Evolutionary conservation across 2,329 filamentous ascomycete species (phyloP).

Genomic region (Phyllosticta ampelicida): DNA sequence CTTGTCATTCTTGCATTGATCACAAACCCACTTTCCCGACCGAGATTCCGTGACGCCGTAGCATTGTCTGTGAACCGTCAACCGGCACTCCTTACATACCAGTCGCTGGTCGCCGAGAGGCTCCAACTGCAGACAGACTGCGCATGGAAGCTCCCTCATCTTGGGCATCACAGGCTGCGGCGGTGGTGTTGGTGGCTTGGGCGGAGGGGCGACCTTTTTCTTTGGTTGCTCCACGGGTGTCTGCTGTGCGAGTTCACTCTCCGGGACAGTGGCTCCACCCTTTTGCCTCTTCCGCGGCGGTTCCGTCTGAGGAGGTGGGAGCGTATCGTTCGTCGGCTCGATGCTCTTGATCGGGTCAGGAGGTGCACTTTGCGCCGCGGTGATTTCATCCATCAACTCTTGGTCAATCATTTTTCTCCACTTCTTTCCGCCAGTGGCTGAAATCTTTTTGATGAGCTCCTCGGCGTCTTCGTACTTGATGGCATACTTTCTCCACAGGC

Average conservation of each 20-base stretch:
- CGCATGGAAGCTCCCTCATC: slow-evolving; percentile 69
- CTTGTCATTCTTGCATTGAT: slow-evolving; percentile 92
- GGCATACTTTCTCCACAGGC: slow-evolving; percentile 90
- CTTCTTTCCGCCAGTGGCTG: slow-evolving; percentile 65
- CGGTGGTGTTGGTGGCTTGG: slow-evolving; percentile 42
- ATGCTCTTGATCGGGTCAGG: slow-evolving; percentile 13
- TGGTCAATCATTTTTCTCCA: slow-evolving; percentile 88
- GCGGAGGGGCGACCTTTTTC: slow-evolving; percentile 42
- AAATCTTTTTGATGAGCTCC: slow-evolving; percentile 79
- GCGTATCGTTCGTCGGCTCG: slow-evolving; percentile 16
- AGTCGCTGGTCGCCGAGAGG: slow-evolving; percentile 47
- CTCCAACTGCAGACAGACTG: slow-evolving; percentile 68
- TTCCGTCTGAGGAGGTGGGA: slow-evolving; percentile 26
- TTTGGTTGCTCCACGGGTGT: slow-evolving; percentile 39
- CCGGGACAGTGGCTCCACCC: slow-evolving; percentile 24
- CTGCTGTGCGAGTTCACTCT: slow-evolving; percentile 39
- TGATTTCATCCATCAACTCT: slow-evolving; percentile 66
- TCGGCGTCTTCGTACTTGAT: slow-evolving; percentile 94
- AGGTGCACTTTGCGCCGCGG: slow-evolving; percentile 24
- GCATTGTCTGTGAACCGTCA: slow-evolving; percentile 85
- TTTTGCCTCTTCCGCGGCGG: slow-evolving; percentile 52
- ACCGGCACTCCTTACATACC: slow-evolving; percentile 74
- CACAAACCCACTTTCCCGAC: slow-evolving; percentile 80
- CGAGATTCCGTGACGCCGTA: slow-evolving; percentile 73
- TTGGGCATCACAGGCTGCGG: slow-evolving; percentile 66